Percentiles rank a stretch among this genome's conserved stretches.
These are phyloP conservation scores for Phlebopus sp. DNA, from an alignment of 1,284 basidiomycete species.

Conservation along the genomic window DNA sequence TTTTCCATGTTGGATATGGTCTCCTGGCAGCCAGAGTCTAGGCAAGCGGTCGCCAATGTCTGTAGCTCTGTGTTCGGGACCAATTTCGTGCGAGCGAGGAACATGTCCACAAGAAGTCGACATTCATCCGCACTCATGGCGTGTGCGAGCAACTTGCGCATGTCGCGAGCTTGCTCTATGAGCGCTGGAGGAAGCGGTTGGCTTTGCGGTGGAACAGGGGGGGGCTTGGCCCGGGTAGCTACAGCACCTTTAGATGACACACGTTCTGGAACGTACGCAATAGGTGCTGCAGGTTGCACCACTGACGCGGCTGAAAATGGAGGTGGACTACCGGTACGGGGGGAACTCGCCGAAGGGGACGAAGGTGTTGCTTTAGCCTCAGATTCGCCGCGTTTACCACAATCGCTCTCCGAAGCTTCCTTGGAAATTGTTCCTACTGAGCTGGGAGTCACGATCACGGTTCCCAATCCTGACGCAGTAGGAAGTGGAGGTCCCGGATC, in stretches of 20 bases:
- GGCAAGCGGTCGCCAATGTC: conserved; percentile 1
- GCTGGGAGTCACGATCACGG: neutral
- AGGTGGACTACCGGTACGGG: conserved; percentile 5
- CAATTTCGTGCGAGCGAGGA: conserved; percentile 60
- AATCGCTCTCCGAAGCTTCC: conserved; percentile 9
- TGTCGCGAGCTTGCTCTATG: conserved; percentile 52
- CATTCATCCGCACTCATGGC: conserved; percentile 82
- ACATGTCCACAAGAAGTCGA: conserved; percentile 78
- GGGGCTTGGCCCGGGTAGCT: conserved; percentile 12
- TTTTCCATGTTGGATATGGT: conserved; percentile 26
- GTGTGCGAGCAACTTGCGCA: conserved; percentile 65
- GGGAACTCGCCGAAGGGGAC: conserved; percentile 8
- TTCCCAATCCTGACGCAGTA: conserved; percentile 9
- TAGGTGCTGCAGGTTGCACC: conserved; percentile 1
- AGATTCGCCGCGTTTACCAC: conserved; percentile 5
- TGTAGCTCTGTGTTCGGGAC: conserved; percentile 19
- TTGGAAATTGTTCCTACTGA: conserved; percentile 8
- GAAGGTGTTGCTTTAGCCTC: conserved; percentile 2
- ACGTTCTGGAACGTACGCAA: conserved; percentile 9
- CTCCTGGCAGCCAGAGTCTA: conserved; percentile 10
- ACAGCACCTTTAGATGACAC: conserved; percentile 17
- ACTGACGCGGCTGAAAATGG: neutral
- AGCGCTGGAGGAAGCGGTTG: conserved; percentile 15
- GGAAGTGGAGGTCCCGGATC: conserved; percentile 12
- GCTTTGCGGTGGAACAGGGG: conserved; percentile 3